These are phyloP conservation scores for Cryptosporidium ubiquitum DNA, from an alignment of 169 alveolate species.

Conservation along the genomic window DNA sequence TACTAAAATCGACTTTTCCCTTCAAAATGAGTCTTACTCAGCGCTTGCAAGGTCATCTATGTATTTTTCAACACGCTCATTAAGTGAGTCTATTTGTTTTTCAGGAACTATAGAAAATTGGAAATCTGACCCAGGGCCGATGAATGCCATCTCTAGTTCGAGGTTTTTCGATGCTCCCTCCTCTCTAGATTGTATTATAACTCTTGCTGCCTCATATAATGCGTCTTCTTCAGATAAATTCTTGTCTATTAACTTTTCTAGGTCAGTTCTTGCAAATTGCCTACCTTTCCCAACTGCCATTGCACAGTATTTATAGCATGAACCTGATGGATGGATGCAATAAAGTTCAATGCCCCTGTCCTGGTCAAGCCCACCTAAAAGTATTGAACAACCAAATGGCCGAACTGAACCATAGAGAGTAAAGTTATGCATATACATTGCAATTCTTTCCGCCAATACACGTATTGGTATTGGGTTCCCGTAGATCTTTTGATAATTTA, in stretches of 20 bases:
- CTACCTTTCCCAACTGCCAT: conserved; percentile 94
- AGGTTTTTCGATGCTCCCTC: conserved; percentile 75
- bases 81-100: background rate
- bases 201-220: conserved; percentile 65
- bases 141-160: conserved; percentile 76
- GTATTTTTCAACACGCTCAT: conserved; percentile 55
- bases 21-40: background rate
- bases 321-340: conserved; percentile 92
- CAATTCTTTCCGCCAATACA: conserved; percentile 92
- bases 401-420: conserved; percentile 91
- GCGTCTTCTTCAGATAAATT: conserved; percentile 76
- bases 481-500: conserved; percentile 84
- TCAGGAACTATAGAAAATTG: conserved; percentile 36
- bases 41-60: conserved; percentile 62
- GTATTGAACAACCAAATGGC: conserved; percentile 93
- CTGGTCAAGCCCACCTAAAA: conserved; percentile 87
- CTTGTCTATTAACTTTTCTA: conserved; percentile 85
- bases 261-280: conserved; percentile 91
- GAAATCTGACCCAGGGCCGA: conserved; percentile 37
- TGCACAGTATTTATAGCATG: conserved; percentile 91
- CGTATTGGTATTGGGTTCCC: conserved; percentile 90
- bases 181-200: conserved; percentile 74
- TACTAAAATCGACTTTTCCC: background rate
- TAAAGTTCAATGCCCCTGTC: conserved; percentile 86
- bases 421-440: conserved; percentile 90